Evolutionary conservation across 2,329 filamentous ascomycete genomes (phyloP).

Genomic region (Cytospora piceicola): DNA sequence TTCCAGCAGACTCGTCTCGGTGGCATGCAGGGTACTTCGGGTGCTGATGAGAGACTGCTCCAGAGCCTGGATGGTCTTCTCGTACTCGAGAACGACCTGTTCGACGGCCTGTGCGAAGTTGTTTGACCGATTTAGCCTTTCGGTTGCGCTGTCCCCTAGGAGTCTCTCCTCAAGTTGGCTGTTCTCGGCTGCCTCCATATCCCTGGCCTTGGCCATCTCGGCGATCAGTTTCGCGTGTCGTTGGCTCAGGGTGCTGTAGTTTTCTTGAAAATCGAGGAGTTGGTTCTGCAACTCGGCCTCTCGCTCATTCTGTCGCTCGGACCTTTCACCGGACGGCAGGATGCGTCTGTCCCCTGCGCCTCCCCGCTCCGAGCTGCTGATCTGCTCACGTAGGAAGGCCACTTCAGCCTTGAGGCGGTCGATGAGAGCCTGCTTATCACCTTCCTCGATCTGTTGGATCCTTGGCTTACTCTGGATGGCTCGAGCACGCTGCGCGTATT

Average conservation of each 20-base stretch:
- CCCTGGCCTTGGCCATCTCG: conserved; percentile 85
- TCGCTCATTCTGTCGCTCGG: conserved; percentile 79
- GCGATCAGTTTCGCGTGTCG: conserved; percentile 95
- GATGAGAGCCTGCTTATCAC: conserved; percentile 91
- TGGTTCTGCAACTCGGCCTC: conserved; percentile 93
- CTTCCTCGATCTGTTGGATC: conserved; percentile 91
- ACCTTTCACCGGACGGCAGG: conserved; percentile 66
- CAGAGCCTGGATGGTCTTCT: conserved; percentile 94
- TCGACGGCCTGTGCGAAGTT: conserved; percentile 96
- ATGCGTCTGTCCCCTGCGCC: conserved; percentile 61
- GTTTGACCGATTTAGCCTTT: conserved; percentile 90
- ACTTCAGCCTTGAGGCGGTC: conserved; percentile 94
- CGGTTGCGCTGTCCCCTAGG: conserved; percentile 77
- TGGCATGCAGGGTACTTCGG: conserved; percentile 77
- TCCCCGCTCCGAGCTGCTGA: conserved; percentile 76
- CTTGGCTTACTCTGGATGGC: conserved; percentile 97
- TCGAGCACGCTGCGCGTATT: conserved; percentile 93
- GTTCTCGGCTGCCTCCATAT: conserved; percentile 66
- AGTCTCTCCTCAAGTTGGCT: conserved; percentile 60
- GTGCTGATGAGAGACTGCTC: conserved; percentile 92
- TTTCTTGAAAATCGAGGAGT: conserved; percentile 89
- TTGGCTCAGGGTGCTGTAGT: conserved; percentile 87
- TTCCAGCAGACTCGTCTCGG: conserved; percentile 85
- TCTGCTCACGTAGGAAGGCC: conserved; percentile 89
- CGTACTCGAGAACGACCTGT: conserved; percentile 94